Base-by-base conservation (phyloP, 2,329 filamentous ascomycete species). In the Tolypocladium inflatum region DNA sequence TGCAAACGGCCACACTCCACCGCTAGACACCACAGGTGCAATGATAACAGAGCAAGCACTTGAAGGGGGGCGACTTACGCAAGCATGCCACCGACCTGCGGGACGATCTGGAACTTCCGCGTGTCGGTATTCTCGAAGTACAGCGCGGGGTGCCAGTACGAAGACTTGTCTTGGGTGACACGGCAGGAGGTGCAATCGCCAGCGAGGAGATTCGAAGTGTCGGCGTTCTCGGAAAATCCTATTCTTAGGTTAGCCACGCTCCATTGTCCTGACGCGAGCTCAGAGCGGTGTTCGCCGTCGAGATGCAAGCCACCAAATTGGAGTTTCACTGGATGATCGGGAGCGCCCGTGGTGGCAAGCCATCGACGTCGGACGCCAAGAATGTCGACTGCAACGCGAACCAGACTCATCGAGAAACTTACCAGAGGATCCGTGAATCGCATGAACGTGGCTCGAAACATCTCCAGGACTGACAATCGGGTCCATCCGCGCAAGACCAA, bases 161-260 rank as follows among this genome's bases (percentile, higher is more conserved):
- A 86, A n/a, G 90, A 96, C 74, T 86, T 88, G 74, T 96, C 91
- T 74, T 93, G 80, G 42, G 78, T 84, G 48, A 95, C 88, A 58
- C 81, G 83, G 70, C 91, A 96, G 13, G 90, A 92, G 1, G 90
- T 94, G 75, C 91, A 96, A 62, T 84, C 75, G 52, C 81, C 85
- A 19, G 67, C 71, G 5, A 79, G 67, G 17, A 96, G 80, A 45
- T 83, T 76, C 0, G 80, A 74, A 63, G 78, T 84, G 45, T 73
- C 78, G 17, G 86, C 74, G n/a, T 71, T 75, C 61, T 83, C 74
- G 55, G 78, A 77, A 67, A 96, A 90, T 54, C 80, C 90, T 93
- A 65, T 37, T 51, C 2, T 11, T 39, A 15, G 42, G 56, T 71
- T 59, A 69, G 67, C 15, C 13, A 21, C 17, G 19, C 41, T 37